Conservation (phyloP, 2,329 filamentous ascomycete species). For the Achaetomium macrosporum region DNA sequence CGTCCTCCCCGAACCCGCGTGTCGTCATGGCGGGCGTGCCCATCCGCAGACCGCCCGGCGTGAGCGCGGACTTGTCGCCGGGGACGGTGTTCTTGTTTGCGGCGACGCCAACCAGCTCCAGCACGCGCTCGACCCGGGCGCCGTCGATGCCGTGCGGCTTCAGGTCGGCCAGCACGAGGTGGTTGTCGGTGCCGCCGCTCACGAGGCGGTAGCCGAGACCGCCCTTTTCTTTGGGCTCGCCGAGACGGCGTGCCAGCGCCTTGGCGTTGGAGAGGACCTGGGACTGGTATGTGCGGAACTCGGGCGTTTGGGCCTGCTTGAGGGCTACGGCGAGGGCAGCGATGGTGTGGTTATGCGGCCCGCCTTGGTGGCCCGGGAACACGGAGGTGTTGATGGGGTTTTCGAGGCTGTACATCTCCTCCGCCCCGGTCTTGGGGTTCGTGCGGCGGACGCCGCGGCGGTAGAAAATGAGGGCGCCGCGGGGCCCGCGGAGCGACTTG, state of each 20-base stretch:
- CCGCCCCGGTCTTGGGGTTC: conserved; percentile 78
- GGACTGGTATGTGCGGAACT: conserved; percentile 90
- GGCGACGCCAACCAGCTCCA: conserved; percentile 92
- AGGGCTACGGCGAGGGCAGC: conserved; percentile 90
- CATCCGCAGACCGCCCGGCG: conserved; percentile 88
- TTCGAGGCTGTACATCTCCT: conserved; percentile 86
- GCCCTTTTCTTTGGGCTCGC: conserved; percentile 64
- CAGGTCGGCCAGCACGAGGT: conserved; percentile 87
- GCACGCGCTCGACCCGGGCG: conserved; percentile 78
- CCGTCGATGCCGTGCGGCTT: conserved; percentile 86
- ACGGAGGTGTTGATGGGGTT: conserved; percentile 91
- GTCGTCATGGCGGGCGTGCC: conserved; percentile 98
- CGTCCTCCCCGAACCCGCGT: conserved; percentile 80
- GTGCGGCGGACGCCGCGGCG: conserved; percentile 81
- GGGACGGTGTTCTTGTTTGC: conserved; percentile 99
- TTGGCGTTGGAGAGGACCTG: conserved; percentile 88
- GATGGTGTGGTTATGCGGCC: conserved; percentile 98
- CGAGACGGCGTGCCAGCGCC: conserved; percentile 66
- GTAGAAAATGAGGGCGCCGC: conserved; percentile 98
- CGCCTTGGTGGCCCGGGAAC: conserved; percentile 96
- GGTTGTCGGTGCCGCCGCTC: conserved; percentile 92
- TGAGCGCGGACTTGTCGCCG: conserved; percentile 87
- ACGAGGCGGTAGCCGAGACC: conserved; percentile 84
- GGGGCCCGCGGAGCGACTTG: conserved; percentile 91
- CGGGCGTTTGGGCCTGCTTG: conserved; percentile 82